Conservation (phyloP, 768 basidiomycete genomes). For the Mycena rebaudengoi region DNA sequence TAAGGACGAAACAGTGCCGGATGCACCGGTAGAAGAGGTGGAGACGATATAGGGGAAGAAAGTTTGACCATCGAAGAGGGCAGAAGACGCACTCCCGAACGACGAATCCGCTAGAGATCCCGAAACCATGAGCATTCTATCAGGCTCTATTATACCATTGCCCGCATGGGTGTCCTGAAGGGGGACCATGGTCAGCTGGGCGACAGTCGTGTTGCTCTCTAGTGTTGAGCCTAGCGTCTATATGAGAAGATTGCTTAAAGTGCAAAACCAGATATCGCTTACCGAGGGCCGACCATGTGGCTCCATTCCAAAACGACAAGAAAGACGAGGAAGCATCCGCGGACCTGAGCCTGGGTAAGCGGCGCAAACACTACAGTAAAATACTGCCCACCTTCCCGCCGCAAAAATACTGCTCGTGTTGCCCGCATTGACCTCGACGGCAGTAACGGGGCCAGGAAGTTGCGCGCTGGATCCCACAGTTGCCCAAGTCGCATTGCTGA, state of each 20-base stretch:
- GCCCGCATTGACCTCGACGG: constrained; percentile 83
- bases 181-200: constrained; percentile 92
- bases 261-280: constrained; percentile 28
- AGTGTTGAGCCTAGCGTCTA: constrained; percentile 60
- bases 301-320: constrained; percentile 87
- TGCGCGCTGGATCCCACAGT: constrained; percentile 64
- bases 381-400: constrained; percentile 74
- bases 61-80: constrained; percentile 84
- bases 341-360: constrained; percentile 45
- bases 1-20: constrained; percentile 78
- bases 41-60: constrained; percentile 87
- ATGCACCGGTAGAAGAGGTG: constrained; percentile 65
- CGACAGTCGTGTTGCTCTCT: constrained; percentile 66
- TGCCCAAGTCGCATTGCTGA: constrained; percentile 80
- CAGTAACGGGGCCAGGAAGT: constrained; percentile 91
- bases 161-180: constrained; percentile 76
- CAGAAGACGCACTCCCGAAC: constrained; percentile 83
- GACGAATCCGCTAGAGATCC: constrained; percentile 75
- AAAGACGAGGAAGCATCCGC: constrained; percentile 72
- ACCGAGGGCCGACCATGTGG: constrained; percentile 77
- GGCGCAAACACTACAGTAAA: not conserved
- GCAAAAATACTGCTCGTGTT: constrained; percentile 89
- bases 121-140: constrained; percentile 91
- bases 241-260: not conserved
- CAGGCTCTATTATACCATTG: constrained; percentile 77